Percentiles rank a stretch among this genome's conserved stretches.
Evolutionary conservation across 192 early-diverging fungal genomes (phyloP).

Genomic region (Coemansia sp.): DNA sequence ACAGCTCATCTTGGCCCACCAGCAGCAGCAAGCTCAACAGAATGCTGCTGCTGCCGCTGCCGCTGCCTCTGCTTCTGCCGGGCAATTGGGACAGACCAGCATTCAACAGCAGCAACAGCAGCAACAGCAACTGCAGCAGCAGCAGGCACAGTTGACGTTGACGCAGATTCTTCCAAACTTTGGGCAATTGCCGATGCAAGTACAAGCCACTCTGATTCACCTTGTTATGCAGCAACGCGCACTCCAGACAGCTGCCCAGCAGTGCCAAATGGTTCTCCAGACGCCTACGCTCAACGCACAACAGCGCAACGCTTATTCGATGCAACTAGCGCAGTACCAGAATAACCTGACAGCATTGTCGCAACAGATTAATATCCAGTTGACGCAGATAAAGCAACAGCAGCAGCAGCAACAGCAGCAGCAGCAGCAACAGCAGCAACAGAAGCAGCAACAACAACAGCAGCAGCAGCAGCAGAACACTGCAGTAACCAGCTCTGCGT

Average conservation of each 20-base stretch:
- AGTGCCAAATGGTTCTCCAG: constrained; percentile 17
- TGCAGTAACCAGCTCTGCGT: constrained; percentile 21
- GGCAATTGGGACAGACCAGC: constrained; percentile 7
- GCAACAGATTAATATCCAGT: constrained; percentile 20
- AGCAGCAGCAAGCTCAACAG: constrained; percentile 26
- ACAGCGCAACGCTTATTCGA: constrained; percentile 19
- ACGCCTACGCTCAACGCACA: constrained; percentile 16
- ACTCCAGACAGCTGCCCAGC: neutral
- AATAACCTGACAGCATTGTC: neutral
- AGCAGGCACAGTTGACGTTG: constrained; percentile 35
- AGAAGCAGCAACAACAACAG: no score
- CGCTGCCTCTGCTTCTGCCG: constrained; percentile 12
- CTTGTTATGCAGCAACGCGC: constrained; percentile 19
- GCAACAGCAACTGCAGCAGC: constrained; percentile 12
- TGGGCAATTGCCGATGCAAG: constrained; percentile 18
- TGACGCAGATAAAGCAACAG: constrained; percentile 10
- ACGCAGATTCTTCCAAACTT: constrained; percentile 27
- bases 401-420: constrained; percentile 35
- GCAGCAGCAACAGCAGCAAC: constrained; percentile 34
- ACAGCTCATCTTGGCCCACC: constrained; percentile 11
- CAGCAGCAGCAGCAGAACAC: constrained; percentile 42
- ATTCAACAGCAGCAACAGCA: constrained; percentile 20
- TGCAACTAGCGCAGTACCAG: constrained; percentile 24
- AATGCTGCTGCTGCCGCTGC: constrained; percentile 21
- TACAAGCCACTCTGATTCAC: constrained; percentile 12